Base-by-base conservation (phyloP, 176 grass and related monocot genomes). In the Oryza punctata region DNA sequence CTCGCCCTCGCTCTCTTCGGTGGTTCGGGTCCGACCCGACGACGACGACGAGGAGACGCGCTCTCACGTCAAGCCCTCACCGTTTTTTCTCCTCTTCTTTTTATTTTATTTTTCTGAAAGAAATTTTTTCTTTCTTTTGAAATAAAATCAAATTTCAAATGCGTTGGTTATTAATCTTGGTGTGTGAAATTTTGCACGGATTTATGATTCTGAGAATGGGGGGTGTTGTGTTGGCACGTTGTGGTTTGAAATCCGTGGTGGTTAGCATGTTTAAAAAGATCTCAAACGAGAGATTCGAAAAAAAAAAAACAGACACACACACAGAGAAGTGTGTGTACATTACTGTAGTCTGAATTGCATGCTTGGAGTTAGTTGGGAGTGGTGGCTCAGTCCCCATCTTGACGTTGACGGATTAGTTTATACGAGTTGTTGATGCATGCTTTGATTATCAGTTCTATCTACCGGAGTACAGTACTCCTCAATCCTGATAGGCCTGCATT, bases 351-450 rank as follows among this genome's bases (percentile, higher is more conserved):
- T 54, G 24, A 37, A 49, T 1, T 12, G 4, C 60, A n/a, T 50
- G 10, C 10, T 73, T 24, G 0, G 29, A 66, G 71, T 77, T 85
- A 21, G 52, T 72, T 89, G 78, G 82, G 10, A 70, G 52, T 52
- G 49, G 37, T 50, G 77, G 64, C 47, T 81, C 52, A 5, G 29
- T 89, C 70, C 7, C 40, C 19, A 1, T 71, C 65, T 33, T 26
- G 12, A 77, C 69, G 28, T 41, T 40, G 32, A 26, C 9, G 1
- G 5, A 40, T 80, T 89, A 54, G 65, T 85, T 65, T 72, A 89
- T 18, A 15, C 10, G 52, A 45, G 18, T 21, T 0, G 76, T 29
- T 66, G 35, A 23, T 21, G 72, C 5, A 72, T 25, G 57, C 15
- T 27, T 38, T 78, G 54, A 72, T 69, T 12, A 25, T 69, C 4